Evolutionary conservation across 2,329 filamentous ascomycete species (phyloP).

Genomic region (Beauveria brongniartii): DNA sequence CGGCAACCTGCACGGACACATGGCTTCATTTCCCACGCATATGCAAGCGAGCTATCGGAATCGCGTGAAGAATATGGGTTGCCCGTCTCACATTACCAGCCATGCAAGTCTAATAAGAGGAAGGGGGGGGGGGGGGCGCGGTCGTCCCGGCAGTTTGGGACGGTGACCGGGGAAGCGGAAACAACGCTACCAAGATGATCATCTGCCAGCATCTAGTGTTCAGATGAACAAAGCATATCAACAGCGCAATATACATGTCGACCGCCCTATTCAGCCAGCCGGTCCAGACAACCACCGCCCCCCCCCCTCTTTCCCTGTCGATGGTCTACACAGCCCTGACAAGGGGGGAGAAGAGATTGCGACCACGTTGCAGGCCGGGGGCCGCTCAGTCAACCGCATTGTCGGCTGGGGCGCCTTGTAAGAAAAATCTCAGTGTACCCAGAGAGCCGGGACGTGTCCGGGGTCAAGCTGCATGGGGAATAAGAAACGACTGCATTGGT

Average conservation of each 20-base stretch:
- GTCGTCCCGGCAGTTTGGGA: not conserved
- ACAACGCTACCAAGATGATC: not conserved
- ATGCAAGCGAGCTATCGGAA: constrained; percentile 2
- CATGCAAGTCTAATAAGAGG: too few relatives aligned
- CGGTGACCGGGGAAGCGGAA: not conserved
- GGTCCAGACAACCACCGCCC: not conserved
- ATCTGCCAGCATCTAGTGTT: not conserved
- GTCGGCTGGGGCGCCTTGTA: not conserved
- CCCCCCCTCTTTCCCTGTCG: too few relatives aligned
- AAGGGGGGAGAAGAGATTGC: not conserved
- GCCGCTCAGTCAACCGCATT: not conserved
- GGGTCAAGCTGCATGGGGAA: not conserved
- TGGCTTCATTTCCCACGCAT: not conserved
- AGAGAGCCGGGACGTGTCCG: not conserved
- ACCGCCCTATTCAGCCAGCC: not conserved
- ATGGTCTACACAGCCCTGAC: too few relatives aligned
- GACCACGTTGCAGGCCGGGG: not conserved
- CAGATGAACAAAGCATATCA: not conserved
- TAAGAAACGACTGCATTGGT: not conserved
- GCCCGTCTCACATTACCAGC: not conserved
- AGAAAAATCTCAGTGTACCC: not conserved
- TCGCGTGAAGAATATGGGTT: not conserved
- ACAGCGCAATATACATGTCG: not conserved
- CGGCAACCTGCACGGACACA: not conserved
- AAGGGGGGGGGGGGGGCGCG: not conserved